Base-by-base conservation (phyloP, 345 rosid species). In the Bruguiera parviflora region DNA sequence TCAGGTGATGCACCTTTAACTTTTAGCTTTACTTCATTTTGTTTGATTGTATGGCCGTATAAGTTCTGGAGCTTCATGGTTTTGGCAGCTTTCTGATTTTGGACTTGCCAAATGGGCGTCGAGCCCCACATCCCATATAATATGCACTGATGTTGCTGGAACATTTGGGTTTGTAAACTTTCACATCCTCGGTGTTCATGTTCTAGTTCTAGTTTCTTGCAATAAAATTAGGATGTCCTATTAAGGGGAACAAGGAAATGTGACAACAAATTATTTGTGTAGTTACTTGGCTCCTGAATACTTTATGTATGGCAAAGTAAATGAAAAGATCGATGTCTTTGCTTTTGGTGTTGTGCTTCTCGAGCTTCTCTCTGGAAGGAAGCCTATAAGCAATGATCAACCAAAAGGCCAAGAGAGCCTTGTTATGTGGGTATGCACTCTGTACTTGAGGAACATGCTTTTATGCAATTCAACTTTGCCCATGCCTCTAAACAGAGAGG, bases 211-310 rank as follows among this genome's bases (percentile, higher is more conserved):
- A 37, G 6, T 35, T 22, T 18, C 53, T 24, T 56, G 18, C 2
- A 25, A 33, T 33, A n/a, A 53, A 10, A 24, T 22, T 4, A 56
- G 5, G 59, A 56, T 24, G 9, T 22, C 28, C 59, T 10, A 16
- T 56, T 22, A 27, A 21, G 59, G 59, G 59, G 5, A 28, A 31
- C 47, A 3, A 62, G 35, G 28, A 46, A 59, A 10, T 35, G 33
- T 67, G 10, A 61, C 5, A 33, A 20, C 25, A 24, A 60, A 43
- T 68, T 63, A 55, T 73, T 74, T 43, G 76, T 69, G 75, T 88
- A 95, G 99, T 65, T 95, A 95, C 73, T 78, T 95, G 86, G 99
- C 99, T 80, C 99, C 99, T 29, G 99, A 95, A 70, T 95, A 92
- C 81, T 87, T 95, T 74, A 88, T 89, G 96, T 85, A 95, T 33